Percentiles rank a stretch among this genome's conserved stretches.
Evolutionary conservation across 1,139 yeast species (phyloP).

Genomic region (Neolecta irregularis): DNA sequence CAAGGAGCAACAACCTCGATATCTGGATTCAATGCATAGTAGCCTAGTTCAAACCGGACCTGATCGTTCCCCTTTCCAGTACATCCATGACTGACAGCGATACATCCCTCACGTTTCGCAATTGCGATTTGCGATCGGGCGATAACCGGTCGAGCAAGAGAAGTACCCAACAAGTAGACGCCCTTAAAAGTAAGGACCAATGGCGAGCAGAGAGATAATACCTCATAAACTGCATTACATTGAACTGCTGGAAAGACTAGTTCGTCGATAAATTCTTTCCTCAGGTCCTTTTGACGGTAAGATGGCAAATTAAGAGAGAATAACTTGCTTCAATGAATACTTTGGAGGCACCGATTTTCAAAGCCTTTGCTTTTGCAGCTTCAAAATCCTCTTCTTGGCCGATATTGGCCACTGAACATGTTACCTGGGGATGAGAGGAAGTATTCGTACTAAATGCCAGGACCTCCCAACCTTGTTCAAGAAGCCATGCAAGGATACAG

Average conservation of each 20-base stretch:
- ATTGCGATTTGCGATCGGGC: constrained; percentile 96
- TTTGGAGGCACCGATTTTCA: constrained; percentile 92
- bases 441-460: constrained; percentile 91
- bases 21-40: constrained; percentile 95
- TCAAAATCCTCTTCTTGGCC: constrained; percentile 78
- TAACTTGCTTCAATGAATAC: constrained; percentile 83
- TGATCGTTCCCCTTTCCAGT: constrained; percentile 99
- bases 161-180: constrained; percentile 88
- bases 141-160: constrained; percentile 95
- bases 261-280: constrained; percentile 85
- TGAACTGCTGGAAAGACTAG: constrained; percentile 90
- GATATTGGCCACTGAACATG: constrained; percentile 10
- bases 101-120: constrained; percentile 94
- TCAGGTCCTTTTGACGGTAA: no score
- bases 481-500: constrained; percentile 91
- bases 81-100: constrained; percentile 97
- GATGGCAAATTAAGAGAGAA: no score
- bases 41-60: constrained; percentile 90
- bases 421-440: no score
- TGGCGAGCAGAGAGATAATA: no score
- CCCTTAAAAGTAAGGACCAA: no score
- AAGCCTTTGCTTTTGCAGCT: constrained; percentile 91
- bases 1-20: constrained; percentile 96
- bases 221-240: constrained; percentile 91
- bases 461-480: constrained; percentile 95